phyloP scores from a whole-genome alignment of 495 filamentous ascomycete species.

The Aspergillus haitiensis region DNA sequence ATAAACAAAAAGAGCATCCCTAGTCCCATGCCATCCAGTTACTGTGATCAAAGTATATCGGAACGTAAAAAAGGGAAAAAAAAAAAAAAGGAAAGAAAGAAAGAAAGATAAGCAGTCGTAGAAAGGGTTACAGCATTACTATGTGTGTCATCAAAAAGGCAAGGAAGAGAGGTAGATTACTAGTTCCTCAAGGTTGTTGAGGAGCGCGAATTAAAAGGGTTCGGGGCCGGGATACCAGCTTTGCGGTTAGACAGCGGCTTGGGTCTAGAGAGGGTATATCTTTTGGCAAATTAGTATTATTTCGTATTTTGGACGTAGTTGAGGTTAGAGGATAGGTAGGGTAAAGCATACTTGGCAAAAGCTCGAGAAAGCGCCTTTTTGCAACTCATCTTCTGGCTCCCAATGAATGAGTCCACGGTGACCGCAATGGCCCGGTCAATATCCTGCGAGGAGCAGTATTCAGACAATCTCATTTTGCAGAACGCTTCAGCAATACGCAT shows the following conservation, averaged over 20 bases:
- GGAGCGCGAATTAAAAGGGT: slow-evolving; percentile 22
- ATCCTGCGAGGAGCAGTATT: slow-evolving; percentile 85
- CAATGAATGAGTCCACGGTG: slow-evolving; percentile 93
- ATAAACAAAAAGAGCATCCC: background rate
- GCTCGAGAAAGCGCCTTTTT: slow-evolving; percentile 96
- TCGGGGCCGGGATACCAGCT: slow-evolving; percentile 42
- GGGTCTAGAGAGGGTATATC: slow-evolving; percentile 50
- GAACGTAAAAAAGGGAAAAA: background rate
- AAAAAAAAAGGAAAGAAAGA: background rate
- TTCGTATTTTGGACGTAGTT: background rate
- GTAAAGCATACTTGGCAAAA: slow-evolving; percentile 84
- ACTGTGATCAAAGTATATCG: background rate
- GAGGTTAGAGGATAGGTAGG: background rate
- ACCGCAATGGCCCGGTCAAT: slow-evolving; percentile 98
- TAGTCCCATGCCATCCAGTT: slow-evolving; percentile 3
- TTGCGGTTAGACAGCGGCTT: slow-evolving; percentile 48
- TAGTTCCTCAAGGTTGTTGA: background rate
- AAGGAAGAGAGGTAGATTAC: background rate
- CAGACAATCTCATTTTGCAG: slow-evolving; percentile 91
- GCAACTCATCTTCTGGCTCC: slow-evolving; percentile 93
- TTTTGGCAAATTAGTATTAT: slow-evolving; percentile 26
- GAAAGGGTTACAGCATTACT: background rate
- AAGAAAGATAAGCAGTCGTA: background rate
- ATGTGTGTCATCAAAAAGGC: too few relatives aligned
- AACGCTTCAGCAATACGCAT: slow-evolving; percentile 91